Evolutionary conservation across 2,329 filamentous ascomycete species (phyloP).

Genomic region (Cladosporium austrohemisphaericum): DNA sequence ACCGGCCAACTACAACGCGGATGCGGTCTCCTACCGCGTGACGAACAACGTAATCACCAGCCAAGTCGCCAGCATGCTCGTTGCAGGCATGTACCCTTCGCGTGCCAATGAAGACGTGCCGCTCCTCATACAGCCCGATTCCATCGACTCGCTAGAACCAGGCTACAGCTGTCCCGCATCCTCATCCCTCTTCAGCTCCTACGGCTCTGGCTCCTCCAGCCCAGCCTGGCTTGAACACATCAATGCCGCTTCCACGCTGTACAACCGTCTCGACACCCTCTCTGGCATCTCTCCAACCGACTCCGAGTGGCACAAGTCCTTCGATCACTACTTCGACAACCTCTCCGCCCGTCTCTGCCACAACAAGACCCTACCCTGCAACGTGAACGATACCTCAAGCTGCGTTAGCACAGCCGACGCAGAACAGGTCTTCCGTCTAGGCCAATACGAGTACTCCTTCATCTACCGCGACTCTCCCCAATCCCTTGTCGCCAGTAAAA

Average conservation of each 20-base stretch:
- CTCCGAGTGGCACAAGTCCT: conserved; percentile 63
- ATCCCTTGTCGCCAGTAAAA: conserved; percentile 60
- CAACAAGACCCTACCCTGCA: conserved; percentile 67
- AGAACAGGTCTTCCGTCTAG: conserved; percentile 69
- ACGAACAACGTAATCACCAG: conserved; percentile 80
- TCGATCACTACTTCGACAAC: conserved; percentile 84
- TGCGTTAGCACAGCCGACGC: conserved; percentile 64
- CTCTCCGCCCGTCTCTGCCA: conserved; percentile 77
- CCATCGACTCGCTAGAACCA: conserved; percentile 70
- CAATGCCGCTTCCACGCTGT: conserved; percentile 53
- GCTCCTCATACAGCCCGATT: conserved; percentile 48
- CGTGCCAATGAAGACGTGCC: conserved; percentile 29
- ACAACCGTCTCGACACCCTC: conserved; percentile 59
- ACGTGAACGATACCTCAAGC: conserved; percentile 44
- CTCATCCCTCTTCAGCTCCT: conserved; percentile 40
- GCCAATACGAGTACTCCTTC: conserved; percentile 76
- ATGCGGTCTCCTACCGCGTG: conserved; percentile 62
- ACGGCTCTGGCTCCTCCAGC: conserved; percentile 45
- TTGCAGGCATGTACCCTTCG: conserved; percentile 63
- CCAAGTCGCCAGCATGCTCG: conserved; percentile 72
- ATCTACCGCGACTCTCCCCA: conserved; percentile 66
- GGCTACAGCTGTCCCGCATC: conserved; percentile 63
- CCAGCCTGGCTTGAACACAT: conserved; percentile 63
- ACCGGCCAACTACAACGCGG: conserved; percentile 46
- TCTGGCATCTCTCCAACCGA: conserved; percentile 60